Conservation (phyloP, 768 basidiomycete species). For the Chlorophyllum brunneum region DNA sequence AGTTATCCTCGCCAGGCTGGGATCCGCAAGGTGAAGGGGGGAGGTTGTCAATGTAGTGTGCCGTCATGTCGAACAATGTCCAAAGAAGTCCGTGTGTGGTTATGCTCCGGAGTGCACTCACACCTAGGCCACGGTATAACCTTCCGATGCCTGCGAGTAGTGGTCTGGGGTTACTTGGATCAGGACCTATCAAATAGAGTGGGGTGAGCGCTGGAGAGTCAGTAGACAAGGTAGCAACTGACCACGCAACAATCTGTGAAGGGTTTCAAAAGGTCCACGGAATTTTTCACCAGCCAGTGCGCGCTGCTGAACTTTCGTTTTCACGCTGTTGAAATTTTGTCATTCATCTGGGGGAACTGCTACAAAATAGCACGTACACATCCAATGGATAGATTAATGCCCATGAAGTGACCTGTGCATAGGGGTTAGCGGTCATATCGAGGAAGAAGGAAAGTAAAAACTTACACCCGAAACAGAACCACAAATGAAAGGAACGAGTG, state of each 20-base stretch:
- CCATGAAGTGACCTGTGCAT: no score
- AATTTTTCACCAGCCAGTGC: constrained; percentile 76
- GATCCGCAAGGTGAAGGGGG: constrained; percentile 3
- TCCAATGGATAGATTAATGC: constrained; percentile 22
- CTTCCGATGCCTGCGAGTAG: constrained; percentile 73
- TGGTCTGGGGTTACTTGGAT: constrained; percentile 73
- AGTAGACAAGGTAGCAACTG: constrained; percentile 11
- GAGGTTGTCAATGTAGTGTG: constrained; percentile 65
- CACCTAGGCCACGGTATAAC: constrained; percentile 91
- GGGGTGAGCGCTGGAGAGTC: constrained; percentile 6
- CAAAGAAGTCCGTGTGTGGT: constrained; percentile 92
- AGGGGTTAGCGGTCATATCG: no score
- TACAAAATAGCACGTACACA: constrained; percentile 52
- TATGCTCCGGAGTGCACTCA: constrained; percentile 88
- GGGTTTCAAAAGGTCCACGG: constrained; percentile 69
- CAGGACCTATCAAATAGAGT: constrained; percentile 51
- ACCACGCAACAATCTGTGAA: constrained; percentile 81
- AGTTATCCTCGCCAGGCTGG: background rate
- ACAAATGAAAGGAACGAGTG: constrained; percentile 86
- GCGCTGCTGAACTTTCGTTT: constrained; percentile 95
- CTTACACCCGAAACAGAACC: constrained; percentile 85
- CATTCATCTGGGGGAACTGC: background rate
- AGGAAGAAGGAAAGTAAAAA: constrained; percentile 17
- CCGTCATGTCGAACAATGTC: constrained; percentile 86
- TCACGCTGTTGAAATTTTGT: constrained; percentile 49